Evolutionary conservation across 2,329 filamentous ascomycete genomes (phyloP), one percentile per base, ranked within the genome.

Genomic region (Aspergillus sp.): DNA sequence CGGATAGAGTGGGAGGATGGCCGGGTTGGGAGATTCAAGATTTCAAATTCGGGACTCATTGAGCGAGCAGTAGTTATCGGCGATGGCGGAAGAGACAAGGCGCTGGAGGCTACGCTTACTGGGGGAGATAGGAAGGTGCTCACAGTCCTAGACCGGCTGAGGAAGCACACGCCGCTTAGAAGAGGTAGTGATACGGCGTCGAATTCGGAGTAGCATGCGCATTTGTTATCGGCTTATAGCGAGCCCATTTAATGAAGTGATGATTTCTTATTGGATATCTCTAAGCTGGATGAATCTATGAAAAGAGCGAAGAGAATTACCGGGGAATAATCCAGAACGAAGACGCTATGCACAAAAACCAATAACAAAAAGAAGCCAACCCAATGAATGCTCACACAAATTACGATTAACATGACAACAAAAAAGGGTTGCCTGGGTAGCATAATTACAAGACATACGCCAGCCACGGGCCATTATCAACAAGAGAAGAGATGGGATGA

Each of bases 1-100:
- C 71, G 76, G 11, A 46, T 80, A 15, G 72, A 78, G 58, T 80
- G 77, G 77, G 66, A 64, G 12, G 76, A 79, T 66, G 77, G 76
- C 5, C 71, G 73, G 5, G 72, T 80, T 27, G 78, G 77, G 3
- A 67, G 75, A 43, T 72, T 80, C 44, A 77, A 76, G 58, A 63
- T 80, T 23, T 74, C 75, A 3, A 72, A 75, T 63, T 57, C 67
- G 8, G 77, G 77, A 4, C 52, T 67, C 35, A 70, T 80, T 31
- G 75, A 79, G 56, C 66, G 75, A 11, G 76, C 75, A 4, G 74
- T 78, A 46, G 72, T 80, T 14, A 73, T 78, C 61, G 76, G 75
- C 2, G 73, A 76, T 43, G 21, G 57, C 17, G 75, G 75, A 1
- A 64, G 76, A 27, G 75, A 77, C 60, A 77, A 76, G 55, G 45